phyloP scores from a whole-genome alignment of 2,329 filamentous ascomycete genomes.

The Atkinsonella texensis region DNA sequence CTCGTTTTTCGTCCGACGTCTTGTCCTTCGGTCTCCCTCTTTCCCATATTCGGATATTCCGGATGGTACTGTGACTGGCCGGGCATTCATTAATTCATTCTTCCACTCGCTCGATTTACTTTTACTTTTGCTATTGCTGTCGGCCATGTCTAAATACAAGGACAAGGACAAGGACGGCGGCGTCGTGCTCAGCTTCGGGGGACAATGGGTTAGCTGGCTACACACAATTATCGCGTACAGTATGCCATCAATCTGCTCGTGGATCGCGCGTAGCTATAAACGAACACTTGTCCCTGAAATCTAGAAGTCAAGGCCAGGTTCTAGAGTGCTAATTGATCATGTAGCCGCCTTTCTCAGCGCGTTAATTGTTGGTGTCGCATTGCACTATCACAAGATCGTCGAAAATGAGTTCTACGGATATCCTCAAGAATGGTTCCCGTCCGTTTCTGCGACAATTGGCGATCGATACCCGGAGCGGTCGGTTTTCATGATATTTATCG shows the following conservation, averaged over 20 bases:
- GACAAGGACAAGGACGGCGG: slow-evolving; percentile 52
- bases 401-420: slow-evolving; percentile 94
- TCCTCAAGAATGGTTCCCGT: slow-evolving; percentile 92
- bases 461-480: slow-evolving; percentile 94
- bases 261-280: background rate
- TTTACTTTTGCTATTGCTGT: slow-evolving; percentile 10
- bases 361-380: slow-evolving; percentile 61
- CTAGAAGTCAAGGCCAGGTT: background rate
- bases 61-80: slow-evolving; percentile 17
- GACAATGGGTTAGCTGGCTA: slow-evolving; percentile 79
- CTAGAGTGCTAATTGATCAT: slow-evolving; percentile 10
- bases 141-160: slow-evolving; percentile 39
- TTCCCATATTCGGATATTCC: slow-evolving; percentile 16
- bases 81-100: background rate
- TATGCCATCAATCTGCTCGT: slow-evolving; percentile 27
- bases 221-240: slow-evolving; percentile 79
- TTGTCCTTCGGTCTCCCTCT: slow-evolving; percentile 1
- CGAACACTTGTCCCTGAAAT: background rate
- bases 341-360: slow-evolving; percentile 77
- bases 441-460: slow-evolving; percentile 91
- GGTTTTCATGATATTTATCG: slow-evolving; percentile 95
- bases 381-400: slow-evolving; percentile 96
- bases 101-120: slow-evolving; percentile 10
- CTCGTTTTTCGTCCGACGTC: slow-evolving; percentile 1
- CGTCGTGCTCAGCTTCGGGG: slow-evolving; percentile 56